A percentile compares a stretch with the other conserved stretches of the same genome.
These are phyloP conservation scores for Penicillium thymicola DNA, from an alignment of 2,329 filamentous ascomycete species.

Conservation along the genomic window DNA sequence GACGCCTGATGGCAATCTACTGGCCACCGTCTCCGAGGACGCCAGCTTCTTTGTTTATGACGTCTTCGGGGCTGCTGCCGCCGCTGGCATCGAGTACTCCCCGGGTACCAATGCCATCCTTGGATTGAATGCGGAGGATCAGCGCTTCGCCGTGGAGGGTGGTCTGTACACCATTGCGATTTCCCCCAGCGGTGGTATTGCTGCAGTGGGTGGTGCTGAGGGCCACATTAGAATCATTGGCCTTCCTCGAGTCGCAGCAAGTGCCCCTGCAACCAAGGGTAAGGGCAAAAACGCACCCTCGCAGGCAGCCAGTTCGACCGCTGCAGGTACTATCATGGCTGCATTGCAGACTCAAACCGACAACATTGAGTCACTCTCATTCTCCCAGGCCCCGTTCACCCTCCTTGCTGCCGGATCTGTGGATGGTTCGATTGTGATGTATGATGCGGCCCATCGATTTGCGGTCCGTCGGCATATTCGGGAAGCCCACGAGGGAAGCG, in stretches of 20 bases:
- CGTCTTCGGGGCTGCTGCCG: constrained; percentile 75
- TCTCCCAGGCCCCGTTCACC: constrained; percentile 59
- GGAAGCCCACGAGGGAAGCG: constrained; percentile 80
- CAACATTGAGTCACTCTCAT: constrained; percentile 72
- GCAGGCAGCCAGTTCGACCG: constrained; percentile 36
- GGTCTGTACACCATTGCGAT: constrained; percentile 86
- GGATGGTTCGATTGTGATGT: constrained; percentile 72
- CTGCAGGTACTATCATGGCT: constrained; percentile 73
- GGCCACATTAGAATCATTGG: constrained; percentile 83
- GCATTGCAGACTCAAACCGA: constrained; percentile 75
- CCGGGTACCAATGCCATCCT: constrained; percentile 65
- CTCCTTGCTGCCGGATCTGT: constrained; percentile 63
- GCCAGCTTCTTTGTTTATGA: constrained; percentile 89
- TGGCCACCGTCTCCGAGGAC: constrained; percentile 88
- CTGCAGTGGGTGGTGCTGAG: constrained; percentile 82
- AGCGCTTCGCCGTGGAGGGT: constrained; percentile 87
- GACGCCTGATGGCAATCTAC: constrained; percentile 79
- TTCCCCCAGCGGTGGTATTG: constrained; percentile 72
- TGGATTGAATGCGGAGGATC: constrained; percentile 73
- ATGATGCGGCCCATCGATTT: constrained; percentile 81
- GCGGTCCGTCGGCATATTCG: constrained; percentile 78
- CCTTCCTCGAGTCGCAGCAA: constrained; percentile 61
- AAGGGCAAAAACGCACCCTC: constrained; percentile 49
- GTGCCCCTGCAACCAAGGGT: constrained; percentile 46
- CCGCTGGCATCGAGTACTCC: constrained; percentile 56